Evolutionary conservation across 73 alveolate genomes (phyloP), one percentile per base, ranked within the genome.

Genomic region (Effrenium voratum): DNA sequence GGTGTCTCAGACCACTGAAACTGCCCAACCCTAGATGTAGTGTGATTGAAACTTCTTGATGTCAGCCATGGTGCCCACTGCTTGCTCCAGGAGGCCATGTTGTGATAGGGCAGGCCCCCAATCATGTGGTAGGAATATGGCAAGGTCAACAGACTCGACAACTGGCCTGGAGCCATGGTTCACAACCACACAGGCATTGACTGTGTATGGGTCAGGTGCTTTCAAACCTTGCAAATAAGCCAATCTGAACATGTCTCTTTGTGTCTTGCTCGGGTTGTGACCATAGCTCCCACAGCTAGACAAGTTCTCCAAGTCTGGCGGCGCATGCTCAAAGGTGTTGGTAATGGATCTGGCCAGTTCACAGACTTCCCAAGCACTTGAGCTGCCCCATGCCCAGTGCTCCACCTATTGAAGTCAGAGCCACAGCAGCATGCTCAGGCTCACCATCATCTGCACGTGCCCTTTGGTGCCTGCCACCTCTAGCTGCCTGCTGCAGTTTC

Each of bases 391-490:
- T 3, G 60, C 0, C 86, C 86, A 76, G 40, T 76, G 86, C 59
- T 76, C 60, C 59, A 40, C 38, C 60, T 0, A 41, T 30, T 3
- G 30, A 22, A 38, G 86, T 59, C 5, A 76, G 38, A 16, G 86
- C n/a, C n/a, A n/a, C n/a, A n/a, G n/a, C n/a, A n/a, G n/a, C n/a
- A n/a, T n/a, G 60, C 46, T 76, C 59, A 0, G 3, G n/a, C 28
- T 75, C 38, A 1, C 41, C 57, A 1, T 66, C 40, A 26, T 3
- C 44, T 40, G 55, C 86, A 22, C 34, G 60, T 41, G 0, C 15
- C 43, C 86, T 76, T 22, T 76, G 86, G 86, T 40, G 86, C 60
- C 86, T 76, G 50, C 86, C 86, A 41, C 86, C 86, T 76, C 86
- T 70, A 19, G 19, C 12, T 1, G 0, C 34, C 4, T 22, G 41